These are phyloP conservation scores for Logfia minima DNA, from an alignment of 129 eudicot species.

Conservation along the genomic window DNA sequence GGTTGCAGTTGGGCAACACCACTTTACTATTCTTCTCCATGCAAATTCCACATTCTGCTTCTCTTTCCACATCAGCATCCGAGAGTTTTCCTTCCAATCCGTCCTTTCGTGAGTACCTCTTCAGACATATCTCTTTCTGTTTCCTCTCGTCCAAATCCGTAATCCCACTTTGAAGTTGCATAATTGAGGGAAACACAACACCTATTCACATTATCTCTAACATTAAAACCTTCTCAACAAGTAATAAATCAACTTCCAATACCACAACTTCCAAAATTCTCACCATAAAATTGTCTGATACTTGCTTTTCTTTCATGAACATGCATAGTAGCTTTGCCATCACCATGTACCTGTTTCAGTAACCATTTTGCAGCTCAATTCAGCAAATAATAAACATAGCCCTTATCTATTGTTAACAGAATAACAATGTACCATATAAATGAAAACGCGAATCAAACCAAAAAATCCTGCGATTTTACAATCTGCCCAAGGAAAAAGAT, in stretches of 20 bases:
- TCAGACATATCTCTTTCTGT: constrained; percentile 55
- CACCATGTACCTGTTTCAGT: constrained; percentile 49
- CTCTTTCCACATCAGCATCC: constrained; percentile 60
- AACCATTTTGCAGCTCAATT: constrained; percentile 18
- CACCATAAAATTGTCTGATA: constrained; percentile 63
- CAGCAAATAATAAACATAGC: neutral
- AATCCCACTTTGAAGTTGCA: constrained; percentile 88
- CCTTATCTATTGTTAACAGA: neutral
- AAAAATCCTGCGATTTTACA: constrained; percentile 56
- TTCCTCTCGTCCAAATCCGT: constrained; percentile 73
- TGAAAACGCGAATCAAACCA: constrained; percentile 51
- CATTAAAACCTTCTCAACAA: neutral
- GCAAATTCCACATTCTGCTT: constrained; percentile 85
- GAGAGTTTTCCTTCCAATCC: constrained; percentile 36
- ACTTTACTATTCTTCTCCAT: constrained; percentile 59
- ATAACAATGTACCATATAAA: constrained; percentile 44
- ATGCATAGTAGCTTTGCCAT: constrained; percentile 63
- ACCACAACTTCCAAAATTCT: constrained; percentile 13
- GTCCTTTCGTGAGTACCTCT: constrained; percentile 52
- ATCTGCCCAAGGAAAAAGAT: constrained; percentile 55
- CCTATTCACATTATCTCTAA: constrained; percentile 36
- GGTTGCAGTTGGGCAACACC: constrained; percentile 69
- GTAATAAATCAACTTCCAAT: neutral
- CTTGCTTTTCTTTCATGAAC: constrained; percentile 63
- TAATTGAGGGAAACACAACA: constrained; percentile 68